Conservation (phyloP, 2,329 filamentous ascomycete genomes). For the Colletotrichum godetiae region DNA sequence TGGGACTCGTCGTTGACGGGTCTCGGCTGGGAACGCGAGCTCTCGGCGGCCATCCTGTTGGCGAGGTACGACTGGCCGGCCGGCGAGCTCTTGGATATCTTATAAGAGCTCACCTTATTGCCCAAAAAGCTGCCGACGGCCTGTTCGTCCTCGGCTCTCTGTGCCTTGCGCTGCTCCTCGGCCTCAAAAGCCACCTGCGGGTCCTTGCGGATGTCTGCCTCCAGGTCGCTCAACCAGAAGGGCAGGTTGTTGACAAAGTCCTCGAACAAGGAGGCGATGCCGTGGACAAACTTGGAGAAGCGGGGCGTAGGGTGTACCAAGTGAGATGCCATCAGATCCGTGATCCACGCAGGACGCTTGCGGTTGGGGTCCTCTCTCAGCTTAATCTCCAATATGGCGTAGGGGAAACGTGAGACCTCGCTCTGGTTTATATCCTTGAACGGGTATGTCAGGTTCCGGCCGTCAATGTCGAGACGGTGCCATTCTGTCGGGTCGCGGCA, state of each 20-base stretch:
- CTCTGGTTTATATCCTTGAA: conserved; percentile 90
- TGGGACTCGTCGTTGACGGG: conserved; percentile 40
- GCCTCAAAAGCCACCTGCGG: conserved; percentile 91
- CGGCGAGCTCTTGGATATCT: conserved; percentile 73
- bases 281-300: conserved; percentile 98
- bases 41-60: conserved; percentile 63
- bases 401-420: conserved; percentile 91
- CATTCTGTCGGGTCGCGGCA: conserved; percentile 90
- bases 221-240: conserved; percentile 94
- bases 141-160: conserved; percentile 85
- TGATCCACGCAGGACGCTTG: conserved; percentile 85
- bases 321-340: conserved; percentile 92
- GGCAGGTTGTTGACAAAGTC: conserved; percentile 96
- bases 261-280: conserved; percentile 90
- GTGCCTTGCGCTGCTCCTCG: conserved; percentile 85
- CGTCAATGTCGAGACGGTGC: conserved; percentile 93
- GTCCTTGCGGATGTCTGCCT: conserved; percentile 93
- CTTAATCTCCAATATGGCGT: conserved; percentile 93
- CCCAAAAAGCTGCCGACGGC: conserved; percentile 90
- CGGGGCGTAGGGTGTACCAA: conserved; percentile 88
- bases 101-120: conserved; percentile 64
- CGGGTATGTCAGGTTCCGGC: conserved; percentile 83
- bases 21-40: conserved; percentile 43
- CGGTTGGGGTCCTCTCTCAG: conserved; percentile 73
- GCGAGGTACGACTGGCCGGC: conserved; percentile 73